These are phyloP conservation scores for Yamadazyma pseudoaaseri DNA, from an alignment of 1,139 yeast genomes.

Conservation along the genomic window DNA sequence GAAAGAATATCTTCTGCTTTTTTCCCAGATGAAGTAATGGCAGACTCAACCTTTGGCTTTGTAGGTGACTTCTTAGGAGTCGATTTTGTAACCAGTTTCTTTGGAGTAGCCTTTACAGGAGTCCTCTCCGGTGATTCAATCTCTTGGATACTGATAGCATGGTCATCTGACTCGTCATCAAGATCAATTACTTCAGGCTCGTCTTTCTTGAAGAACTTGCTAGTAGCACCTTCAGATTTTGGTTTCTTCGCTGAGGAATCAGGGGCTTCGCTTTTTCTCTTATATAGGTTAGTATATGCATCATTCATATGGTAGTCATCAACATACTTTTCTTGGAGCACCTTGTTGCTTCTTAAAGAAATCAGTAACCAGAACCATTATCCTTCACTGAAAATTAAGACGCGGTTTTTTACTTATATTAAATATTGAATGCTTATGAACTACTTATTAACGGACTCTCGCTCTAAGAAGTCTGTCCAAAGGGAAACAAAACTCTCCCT, in stretches of 20 bases:
- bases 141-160: constrained; percentile 10
- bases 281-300: not conserved
- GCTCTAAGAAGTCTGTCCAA: constrained; percentile 89
- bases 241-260: constrained; percentile 4
- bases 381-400: not conserved
- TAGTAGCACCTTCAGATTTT: constrained; percentile 3
- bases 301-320: not conserved
- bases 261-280: constrained; percentile 2
- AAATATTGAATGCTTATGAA: not conserved
- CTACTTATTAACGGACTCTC: constrained; percentile 51
- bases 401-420: not conserved
- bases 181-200: constrained; percentile 19
- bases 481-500: constrained; percentile 77
- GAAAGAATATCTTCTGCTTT: constrained; percentile 57
- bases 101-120: constrained; percentile 11
- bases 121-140: constrained; percentile 7
- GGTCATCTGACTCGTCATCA: constrained; percentile 16
- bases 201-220: constrained; percentile 8
- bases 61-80: constrained; percentile 6
- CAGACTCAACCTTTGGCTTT: constrained; percentile 2
- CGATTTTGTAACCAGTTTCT: constrained; percentile 10
- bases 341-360: constrained; percentile 15
- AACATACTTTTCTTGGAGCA: constrained; percentile 3
- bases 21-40: constrained; percentile 13
- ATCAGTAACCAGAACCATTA: constrained; percentile 20